Evolutionary conservation across 2,329 filamentous ascomycete genomes (phyloP).

Genomic region (Apiospora malaysiana): DNA sequence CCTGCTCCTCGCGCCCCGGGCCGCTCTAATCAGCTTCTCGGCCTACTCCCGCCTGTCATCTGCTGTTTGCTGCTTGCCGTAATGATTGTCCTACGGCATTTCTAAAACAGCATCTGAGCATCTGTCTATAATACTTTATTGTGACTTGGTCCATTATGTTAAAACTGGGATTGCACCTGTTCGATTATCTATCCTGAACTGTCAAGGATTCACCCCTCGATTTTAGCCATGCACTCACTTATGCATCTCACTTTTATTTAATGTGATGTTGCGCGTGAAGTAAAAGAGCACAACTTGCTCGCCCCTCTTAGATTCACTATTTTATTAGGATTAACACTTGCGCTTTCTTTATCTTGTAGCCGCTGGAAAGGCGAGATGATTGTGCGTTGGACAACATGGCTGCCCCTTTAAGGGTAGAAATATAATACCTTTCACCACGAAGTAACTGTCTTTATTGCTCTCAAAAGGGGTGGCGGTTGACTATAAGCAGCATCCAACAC

Average conservation of each 20-base stretch:
- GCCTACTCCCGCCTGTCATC: background rate
- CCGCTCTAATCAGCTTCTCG: background rate
- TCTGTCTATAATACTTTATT: background rate
- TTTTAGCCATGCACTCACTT: background rate
- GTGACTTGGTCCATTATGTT: background rate
- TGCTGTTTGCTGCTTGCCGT: background rate
- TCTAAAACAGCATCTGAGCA: background rate
- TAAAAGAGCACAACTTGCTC: background rate
- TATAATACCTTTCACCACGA: too few species aligned
- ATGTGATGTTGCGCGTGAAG: background rate
- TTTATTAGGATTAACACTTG: too few species aligned
- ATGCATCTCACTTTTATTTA: background rate
- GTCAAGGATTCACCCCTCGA: background rate
- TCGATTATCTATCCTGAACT: background rate
- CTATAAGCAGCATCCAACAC: too few species aligned
- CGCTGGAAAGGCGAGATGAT: too few species aligned
- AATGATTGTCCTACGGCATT: background rate
- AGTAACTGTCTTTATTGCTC: too few species aligned
- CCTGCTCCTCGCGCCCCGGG: constrained; percentile 3
- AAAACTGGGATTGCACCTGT: background rate
- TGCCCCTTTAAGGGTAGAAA: too few species aligned
- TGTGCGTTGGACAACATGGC: too few species aligned
- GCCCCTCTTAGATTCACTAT: too few species aligned
- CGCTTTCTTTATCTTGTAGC: too few species aligned
- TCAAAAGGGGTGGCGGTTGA: too few species aligned